A percentile compares a stretch with the other conserved stretches of the same genome.
Evolutionary conservation across 352 stramenopile species (phyloP).

Genomic region (Plasmopara halstedii): DNA sequence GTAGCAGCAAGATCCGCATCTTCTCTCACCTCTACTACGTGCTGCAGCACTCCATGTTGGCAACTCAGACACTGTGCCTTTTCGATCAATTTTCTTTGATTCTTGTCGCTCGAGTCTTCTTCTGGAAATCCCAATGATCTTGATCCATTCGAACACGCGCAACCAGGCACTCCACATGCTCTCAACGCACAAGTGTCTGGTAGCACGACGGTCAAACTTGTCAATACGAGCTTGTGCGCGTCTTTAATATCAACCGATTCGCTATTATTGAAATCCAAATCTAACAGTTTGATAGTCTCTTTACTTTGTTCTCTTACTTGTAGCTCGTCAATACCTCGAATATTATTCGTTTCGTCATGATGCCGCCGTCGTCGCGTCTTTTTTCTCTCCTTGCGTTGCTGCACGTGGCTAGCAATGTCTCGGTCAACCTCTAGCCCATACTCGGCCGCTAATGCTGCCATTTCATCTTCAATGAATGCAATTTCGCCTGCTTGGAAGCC

Average conservation of each 20-base stretch:
- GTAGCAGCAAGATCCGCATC: conserved; percentile 17
- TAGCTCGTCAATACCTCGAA: background rate
- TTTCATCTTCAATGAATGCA: conserved; percentile 83
- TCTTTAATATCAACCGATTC: conserved; percentile 22
- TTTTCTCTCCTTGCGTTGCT: conserved; percentile 51
- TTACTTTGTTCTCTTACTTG: background rate
- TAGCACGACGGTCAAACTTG: conserved; percentile 37
- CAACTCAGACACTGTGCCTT: conserved; percentile 46
- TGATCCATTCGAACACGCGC: conserved; percentile 41
- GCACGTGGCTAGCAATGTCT: conserved; percentile 55
- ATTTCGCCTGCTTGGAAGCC: conserved; percentile 70
- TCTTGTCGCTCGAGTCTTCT: conserved; percentile 10
- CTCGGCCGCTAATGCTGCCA: conserved; percentile 67
- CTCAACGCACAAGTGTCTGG: conserved; percentile 42
- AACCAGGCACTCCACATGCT: conserved; percentile 56
- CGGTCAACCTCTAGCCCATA: conserved; percentile 68
- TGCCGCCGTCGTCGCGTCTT: conserved; percentile 14
- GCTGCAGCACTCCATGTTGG: conserved; percentile 63
- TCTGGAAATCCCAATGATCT: conserved; percentile 26
- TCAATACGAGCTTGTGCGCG: conserved; percentile 33
- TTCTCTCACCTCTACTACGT: conserved; percentile 40
- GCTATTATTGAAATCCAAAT: conserved; percentile 3
- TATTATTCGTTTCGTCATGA: background rate
- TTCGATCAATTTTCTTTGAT: conserved; percentile 25
- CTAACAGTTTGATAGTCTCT: conserved; percentile 5